Evolutionary conservation across 2,329 filamentous ascomycete species (phyloP).

Genomic region (Colletotrichum eleusines): DNA sequence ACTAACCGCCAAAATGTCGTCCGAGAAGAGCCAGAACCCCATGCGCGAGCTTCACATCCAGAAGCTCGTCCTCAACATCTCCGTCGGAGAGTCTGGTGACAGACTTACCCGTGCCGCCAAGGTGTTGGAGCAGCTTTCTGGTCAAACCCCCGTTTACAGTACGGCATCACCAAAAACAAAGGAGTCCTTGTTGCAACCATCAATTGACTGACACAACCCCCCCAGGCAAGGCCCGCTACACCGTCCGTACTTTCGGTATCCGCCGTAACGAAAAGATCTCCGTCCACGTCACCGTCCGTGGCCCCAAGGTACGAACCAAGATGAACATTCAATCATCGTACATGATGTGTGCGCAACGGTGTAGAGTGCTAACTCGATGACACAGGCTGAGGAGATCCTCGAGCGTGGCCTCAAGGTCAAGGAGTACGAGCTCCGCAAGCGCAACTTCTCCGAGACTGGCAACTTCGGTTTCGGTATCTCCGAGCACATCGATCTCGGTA

Average conservation of each 20-base stretch:
- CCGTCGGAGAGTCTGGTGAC: conserved; percentile 99
- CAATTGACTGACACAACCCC: conserved; percentile 38
- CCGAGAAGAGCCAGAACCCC: conserved; percentile 94
- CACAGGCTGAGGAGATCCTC: conserved; percentile 97
- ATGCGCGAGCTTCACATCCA: conserved; percentile 99
- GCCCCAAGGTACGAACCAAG: conserved; percentile 73
- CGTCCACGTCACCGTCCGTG: conserved; percentile 99
- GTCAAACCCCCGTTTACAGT: conserved; percentile 99
- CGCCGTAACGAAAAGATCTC: conserved; percentile 99
- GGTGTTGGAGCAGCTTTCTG: conserved; percentile 99
- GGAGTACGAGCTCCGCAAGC: conserved; percentile 99
- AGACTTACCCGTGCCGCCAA: conserved; percentile 99
- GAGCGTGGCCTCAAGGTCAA: conserved; percentile 99
- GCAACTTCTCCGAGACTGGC: conserved; percentile 99
- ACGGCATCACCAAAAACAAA: conserved; percentile 58
- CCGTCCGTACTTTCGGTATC: conserved; percentile 99
- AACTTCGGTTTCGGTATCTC: conserved; percentile 99
- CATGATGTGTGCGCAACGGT: neutral
- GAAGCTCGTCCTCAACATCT: conserved; percentile 99
- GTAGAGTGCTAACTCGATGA: conserved; percentile 1
- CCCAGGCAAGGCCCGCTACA: conserved; percentile 98
- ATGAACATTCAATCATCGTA: conserved; percentile 10
- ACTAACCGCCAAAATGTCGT: conserved; percentile 62
- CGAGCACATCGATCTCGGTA: conserved; percentile 99
- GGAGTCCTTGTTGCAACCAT: neutral